Base-by-base conservation (phyloP, 805 yeast species). In the Nakazawaea holstii region DNA sequence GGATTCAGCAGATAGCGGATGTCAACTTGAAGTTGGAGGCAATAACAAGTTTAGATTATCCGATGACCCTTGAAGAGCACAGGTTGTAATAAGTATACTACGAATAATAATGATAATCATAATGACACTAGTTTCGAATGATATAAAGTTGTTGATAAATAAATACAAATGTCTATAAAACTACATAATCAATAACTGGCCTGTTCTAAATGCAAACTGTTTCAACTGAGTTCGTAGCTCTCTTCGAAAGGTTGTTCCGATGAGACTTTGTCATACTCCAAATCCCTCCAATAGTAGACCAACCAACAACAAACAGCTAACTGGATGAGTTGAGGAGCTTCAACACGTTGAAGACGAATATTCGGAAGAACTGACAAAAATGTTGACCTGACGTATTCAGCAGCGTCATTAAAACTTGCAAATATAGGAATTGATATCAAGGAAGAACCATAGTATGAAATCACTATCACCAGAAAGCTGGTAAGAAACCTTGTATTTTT, bases 271-370 rank as follows among this genome's bases (percentile, higher is more conserved):
- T 41, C 39, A 15, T 41, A 46, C 13, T 8, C 7, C 24, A 29
- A 8, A 37, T 46, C 49, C 37, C 49, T 46, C 49, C 49, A 46
- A 24, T 41, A 46, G 13, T 41, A 46, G 7, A 41, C 36, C 39
- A 46, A 46, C 42, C 45, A 46, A 31, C 42, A 41, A 7, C 20
- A 9, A 10, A 38, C 33, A 14, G 35, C 38, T 6, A 46, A 24
- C 20, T 46, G 45, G 13, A 46, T 13, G 13, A 41, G 3, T 36
- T 46, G 42, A 13, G 49, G 49, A 41, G 36, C 49, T 13, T 39
- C 40, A 7, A 33, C 35, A 11, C 43, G 39, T 10, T 31, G 27
- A 6, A 33, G 10, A 11, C 10, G 35, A 7, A 33, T 10, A 8
- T 39, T 26, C 24, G 33, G 39, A 3, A 13, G 7, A 3, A 39